These are phyloP conservation scores for Cryptosporidium felis DNA, from an alignment of 169 alveolate genomes.

Conservation along the genomic window DNA sequence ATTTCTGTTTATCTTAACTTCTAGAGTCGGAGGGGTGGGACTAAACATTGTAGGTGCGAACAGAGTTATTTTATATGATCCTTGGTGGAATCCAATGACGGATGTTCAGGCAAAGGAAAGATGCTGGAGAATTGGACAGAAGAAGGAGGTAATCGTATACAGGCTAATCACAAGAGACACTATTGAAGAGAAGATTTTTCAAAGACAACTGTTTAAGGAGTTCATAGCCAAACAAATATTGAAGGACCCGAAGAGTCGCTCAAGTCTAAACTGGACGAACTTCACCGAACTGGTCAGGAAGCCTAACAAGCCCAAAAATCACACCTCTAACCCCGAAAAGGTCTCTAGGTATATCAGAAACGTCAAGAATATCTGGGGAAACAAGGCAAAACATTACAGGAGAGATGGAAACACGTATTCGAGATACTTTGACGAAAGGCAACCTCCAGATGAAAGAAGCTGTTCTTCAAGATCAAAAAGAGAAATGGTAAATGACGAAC, in stretches of 20 bases:
- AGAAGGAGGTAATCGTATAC: constrained; percentile 85
- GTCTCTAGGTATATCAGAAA: neutral
- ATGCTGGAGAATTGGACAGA: constrained; percentile 90
- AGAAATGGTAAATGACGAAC: neutral
- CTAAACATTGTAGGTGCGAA: constrained; percentile 85
- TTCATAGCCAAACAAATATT: constrained; percentile 75
- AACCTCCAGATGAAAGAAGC: neutral
- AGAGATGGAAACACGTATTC: constrained; percentile 38
- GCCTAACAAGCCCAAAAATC: constrained; percentile 36
- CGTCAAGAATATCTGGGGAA: constrained; percentile 47
- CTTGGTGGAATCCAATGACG: constrained; percentile 90
- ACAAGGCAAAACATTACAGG: neutral
- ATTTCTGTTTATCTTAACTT: constrained; percentile 75
- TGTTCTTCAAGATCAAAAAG: constrained; percentile 8
- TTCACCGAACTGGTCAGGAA: constrained; percentile 10
- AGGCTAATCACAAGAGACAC: constrained; percentile 82
- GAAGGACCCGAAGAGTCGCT: constrained; percentile 67
- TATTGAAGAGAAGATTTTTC: constrained; percentile 82
- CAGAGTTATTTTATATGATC: constrained; percentile 86
- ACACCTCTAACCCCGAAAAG: neutral
- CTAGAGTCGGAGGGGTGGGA: constrained; percentile 90
- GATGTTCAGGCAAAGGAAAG: constrained; percentile 87
- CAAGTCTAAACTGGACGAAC: constrained; percentile 25
- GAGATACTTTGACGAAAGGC: constrained; percentile 23
- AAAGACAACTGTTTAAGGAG: constrained; percentile 80